Percentiles rank a stretch among this genome's conserved stretches.
phyloP scores from a whole-genome alignment of 2,329 filamentous ascomycete species.

The Penicillium hesseltinei region DNA sequence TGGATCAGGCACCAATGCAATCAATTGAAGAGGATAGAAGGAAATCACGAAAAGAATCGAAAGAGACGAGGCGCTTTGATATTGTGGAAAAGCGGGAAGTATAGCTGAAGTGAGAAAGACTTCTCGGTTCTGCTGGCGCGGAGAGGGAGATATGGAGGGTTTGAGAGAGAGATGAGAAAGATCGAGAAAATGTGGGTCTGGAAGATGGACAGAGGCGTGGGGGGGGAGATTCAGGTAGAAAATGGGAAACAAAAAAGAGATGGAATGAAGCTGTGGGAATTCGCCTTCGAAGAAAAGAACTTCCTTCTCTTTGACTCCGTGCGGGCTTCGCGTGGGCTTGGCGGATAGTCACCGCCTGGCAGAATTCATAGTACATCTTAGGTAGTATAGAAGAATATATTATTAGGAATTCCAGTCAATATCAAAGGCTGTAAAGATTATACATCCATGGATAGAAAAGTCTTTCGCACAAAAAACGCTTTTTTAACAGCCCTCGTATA shows the following conservation, averaged over 20 bases:
- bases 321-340: slow-evolving; percentile 28
- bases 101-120: slow-evolving; percentile 24
- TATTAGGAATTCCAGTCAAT: not conserved
- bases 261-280: slow-evolving; percentile 25
- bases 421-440: too few relatives aligned
- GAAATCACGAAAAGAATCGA: slow-evolving; percentile 15
- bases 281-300: slow-evolving; percentile 30
- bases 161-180: slow-evolving; percentile 17
- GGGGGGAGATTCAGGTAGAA: slow-evolving; percentile 11
- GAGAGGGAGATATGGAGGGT: slow-evolving; percentile 15
- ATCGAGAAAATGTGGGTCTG: slow-evolving; percentile 17
- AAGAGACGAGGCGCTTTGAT: slow-evolving; percentile 9
- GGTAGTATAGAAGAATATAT: not conserved
- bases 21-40: slow-evolving; percentile 19
- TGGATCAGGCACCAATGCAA: slow-evolving; percentile 24
- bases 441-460: too few relatives aligned
- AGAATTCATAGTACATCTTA: slow-evolving; percentile 11
- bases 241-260: slow-evolving; percentile 13
- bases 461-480: too few relatives aligned
- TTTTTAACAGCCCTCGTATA: too few relatives aligned
- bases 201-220: slow-evolving; percentile 6
- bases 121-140: slow-evolving; percentile 22
- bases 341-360: slow-evolving; percentile 23
- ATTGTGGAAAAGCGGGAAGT: slow-evolving; percentile 22
- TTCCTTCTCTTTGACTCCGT: slow-evolving; percentile 24